A percentile compares a stretch with the other conserved stretches of the same genome.
These are phyloP conservation scores for Neotropicomus parvogracilis DNA, from an alignment of 1,284 basidiomycete genomes.

Conservation along the genomic window DNA sequence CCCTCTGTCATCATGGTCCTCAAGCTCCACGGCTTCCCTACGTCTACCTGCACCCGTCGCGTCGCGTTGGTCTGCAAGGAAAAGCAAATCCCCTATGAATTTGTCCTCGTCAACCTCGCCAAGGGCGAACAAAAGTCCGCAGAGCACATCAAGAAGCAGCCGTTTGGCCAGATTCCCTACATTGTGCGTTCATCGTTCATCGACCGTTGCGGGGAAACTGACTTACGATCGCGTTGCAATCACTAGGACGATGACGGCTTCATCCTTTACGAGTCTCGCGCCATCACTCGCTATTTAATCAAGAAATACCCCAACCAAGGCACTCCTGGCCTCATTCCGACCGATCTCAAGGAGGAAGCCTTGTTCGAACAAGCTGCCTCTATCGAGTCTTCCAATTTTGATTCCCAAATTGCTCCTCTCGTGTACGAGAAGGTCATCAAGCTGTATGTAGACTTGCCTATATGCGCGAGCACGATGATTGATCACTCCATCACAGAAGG, in stretches of 20 bases:
- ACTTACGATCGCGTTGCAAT: neutral
- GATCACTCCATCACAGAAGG: slow-evolving; percentile 2
- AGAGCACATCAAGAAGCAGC: slow-evolving; percentile 47
- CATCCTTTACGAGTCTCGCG: slow-evolving; percentile 49
- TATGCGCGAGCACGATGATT: neutral
- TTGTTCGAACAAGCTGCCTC: slow-evolving; percentile 34
- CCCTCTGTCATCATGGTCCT: slow-evolving; percentile 41
- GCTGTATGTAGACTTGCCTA: slow-evolving; percentile 26
- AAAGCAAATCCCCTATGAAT: slow-evolving; percentile 49
- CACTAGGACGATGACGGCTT: slow-evolving; percentile 44
- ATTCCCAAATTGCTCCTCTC: slow-evolving; percentile 19
- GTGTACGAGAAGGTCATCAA: slow-evolving; percentile 36
- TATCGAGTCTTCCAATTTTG: slow-evolving; percentile 29
- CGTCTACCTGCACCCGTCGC: slow-evolving; percentile 46
- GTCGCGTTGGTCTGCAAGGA: slow-evolving; percentile 47
- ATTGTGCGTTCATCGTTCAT: slow-evolving; percentile 38
- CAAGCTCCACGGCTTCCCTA: slow-evolving; percentile 43
- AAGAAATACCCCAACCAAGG: slow-evolving; percentile 42
- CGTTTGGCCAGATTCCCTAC: slow-evolving; percentile 66
- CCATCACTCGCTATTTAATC: slow-evolving; percentile 49
- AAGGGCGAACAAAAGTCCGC: slow-evolving; percentile 48
- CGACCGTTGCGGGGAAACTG: neutral
- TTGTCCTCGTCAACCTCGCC: slow-evolving; percentile 41
- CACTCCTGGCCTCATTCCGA: slow-evolving; percentile 33
- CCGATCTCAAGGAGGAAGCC: slow-evolving; percentile 29